Percentiles rank a stretch among this genome's conserved stretches.
phyloP scores from a whole-genome alignment of 2,329 filamentous ascomycete genomes.

The Nannizzia gypsea region DNA sequence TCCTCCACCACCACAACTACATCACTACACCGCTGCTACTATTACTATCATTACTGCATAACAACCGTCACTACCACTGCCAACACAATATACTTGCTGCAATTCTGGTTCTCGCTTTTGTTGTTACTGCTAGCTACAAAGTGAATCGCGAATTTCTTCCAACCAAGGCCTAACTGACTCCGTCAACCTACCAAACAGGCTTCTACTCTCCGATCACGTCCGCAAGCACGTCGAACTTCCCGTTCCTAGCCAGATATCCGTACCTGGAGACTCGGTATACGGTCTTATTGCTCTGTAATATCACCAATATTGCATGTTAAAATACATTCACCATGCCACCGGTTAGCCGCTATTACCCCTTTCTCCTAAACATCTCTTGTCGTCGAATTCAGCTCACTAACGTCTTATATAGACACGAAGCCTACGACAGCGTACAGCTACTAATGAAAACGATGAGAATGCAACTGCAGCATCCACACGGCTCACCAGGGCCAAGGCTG shows the following conservation, averaged over 20 bases:
- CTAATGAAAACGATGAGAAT: slow-evolving; percentile 95
- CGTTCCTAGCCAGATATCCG: not conserved
- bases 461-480: slow-evolving; percentile 55
- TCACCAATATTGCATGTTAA: slow-evolving; percentile 7
- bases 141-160: not conserved
- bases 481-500: slow-evolving; percentile 85
- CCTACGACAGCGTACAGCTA: slow-evolving; percentile 60
- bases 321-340: slow-evolving; percentile 40
- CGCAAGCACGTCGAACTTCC: not conserved
- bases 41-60: no score
- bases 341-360: slow-evolving; percentile 35
- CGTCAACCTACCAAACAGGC: not conserved
- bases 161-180: not conserved
- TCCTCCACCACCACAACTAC: not conserved
- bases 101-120: not conserved
- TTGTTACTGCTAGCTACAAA: not conserved
- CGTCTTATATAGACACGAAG: slow-evolving; percentile 49
- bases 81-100: not conserved
- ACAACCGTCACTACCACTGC: no score
- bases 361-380: not conserved
- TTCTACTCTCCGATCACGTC: not conserved
- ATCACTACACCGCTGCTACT: not conserved
- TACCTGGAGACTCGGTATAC: not conserved
- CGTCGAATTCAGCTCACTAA: slow-evolving; percentile 30
- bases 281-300: not conserved